These are phyloP conservation scores for Penicillium crustosum DNA, from an alignment of 2,329 filamentous ascomycete genomes.

Conservation along the genomic window DNA sequence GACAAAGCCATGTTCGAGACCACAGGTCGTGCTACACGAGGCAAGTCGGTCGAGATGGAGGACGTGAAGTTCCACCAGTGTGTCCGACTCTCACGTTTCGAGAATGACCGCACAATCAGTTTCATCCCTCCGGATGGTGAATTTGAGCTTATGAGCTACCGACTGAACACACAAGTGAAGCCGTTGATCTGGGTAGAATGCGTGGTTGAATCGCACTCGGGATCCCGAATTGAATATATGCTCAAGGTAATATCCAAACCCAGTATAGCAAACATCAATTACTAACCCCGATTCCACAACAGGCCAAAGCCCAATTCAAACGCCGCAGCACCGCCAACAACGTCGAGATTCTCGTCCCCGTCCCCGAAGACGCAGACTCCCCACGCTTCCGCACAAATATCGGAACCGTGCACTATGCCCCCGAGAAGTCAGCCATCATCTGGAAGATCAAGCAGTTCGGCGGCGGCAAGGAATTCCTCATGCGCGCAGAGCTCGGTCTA, in stretches of 20 bases:
- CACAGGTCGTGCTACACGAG: slow-evolving; percentile 86
- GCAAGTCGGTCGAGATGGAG: slow-evolving; percentile 99
- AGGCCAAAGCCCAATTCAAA: slow-evolving; percentile 96
- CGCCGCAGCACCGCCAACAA: slow-evolving; percentile 97
- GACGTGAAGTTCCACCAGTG: slow-evolving; percentile 99
- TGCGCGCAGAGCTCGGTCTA: slow-evolving; percentile 93
- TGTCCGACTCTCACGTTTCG: slow-evolving; percentile 90
- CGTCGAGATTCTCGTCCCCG: slow-evolving; percentile 94
- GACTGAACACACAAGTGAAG: slow-evolving; percentile 97
- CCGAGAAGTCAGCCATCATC: slow-evolving; percentile 94
- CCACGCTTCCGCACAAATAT: slow-evolving; percentile 97
- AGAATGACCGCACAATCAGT: slow-evolving; percentile 97
- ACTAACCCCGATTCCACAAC: slow-evolving; percentile 6
- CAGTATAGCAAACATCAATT: background rate
- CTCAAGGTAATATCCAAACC: slow-evolving; percentile 63
- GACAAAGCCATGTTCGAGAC: slow-evolving; percentile 99
- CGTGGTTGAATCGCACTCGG: slow-evolving; percentile 92
- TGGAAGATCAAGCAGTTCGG: slow-evolving; percentile 99
- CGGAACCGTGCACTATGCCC: slow-evolving; percentile 93
- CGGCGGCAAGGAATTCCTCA: slow-evolving; percentile 96
- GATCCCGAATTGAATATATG: slow-evolving; percentile 97
- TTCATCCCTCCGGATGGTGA: slow-evolving; percentile 98
- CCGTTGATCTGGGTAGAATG: slow-evolving; percentile 99
- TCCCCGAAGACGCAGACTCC: slow-evolving; percentile 94
- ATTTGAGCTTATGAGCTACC: slow-evolving; percentile 99